Base-by-base conservation (phyloP, 306 rosid species). In the Argentina anserina region DNA sequence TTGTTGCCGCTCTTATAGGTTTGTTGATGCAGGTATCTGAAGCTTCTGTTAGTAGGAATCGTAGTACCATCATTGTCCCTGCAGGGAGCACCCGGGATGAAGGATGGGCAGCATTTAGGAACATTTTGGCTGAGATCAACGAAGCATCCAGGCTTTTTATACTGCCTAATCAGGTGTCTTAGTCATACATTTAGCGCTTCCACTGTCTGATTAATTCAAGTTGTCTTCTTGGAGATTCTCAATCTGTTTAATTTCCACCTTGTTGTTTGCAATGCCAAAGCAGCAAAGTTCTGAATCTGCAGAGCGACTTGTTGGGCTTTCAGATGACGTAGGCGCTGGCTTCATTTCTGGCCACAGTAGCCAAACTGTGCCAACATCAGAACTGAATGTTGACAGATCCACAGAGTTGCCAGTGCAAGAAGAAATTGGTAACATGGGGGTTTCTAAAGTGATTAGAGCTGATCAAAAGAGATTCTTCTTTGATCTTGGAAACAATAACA, bases 271-370 rank as follows among this genome's bases (percentile, higher is more conserved):
- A 13, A 79, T 73, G 77, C 66, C 76, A 65, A 76, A 55, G 73
- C 91, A 95, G 99, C 92, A 87, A 87, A 86, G 76, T 78, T 86
- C 97, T 75, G 99, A 95, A 84, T 65, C 97, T 69, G 83, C 99
- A 18, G 99, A 95, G 81, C 92, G 75, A 65, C 75, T 91, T 49
- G 97, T 85, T 70, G 97, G 99, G 78, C 99, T 95, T 81, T 91
- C 99, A 31, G 99, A 95, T 76, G 99, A 95, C 73, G 99, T 95
- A 77, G 99, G 99, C 5, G 97, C 97, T 74, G 99, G 99, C 77
- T 95, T 95, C 88, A 95, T 95, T 77, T 87, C 99, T 62, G 97
- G 99, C 62, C 97, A 91, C 70, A 85, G 92, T 78, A 91, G 80
- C 86, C 97, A 95, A 78, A 86, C 95, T 70, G 84, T 88, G 33